Conservation (phyloP, 2,329 filamentous ascomycete species). For the Paraconiothyrium sp. region DNA sequence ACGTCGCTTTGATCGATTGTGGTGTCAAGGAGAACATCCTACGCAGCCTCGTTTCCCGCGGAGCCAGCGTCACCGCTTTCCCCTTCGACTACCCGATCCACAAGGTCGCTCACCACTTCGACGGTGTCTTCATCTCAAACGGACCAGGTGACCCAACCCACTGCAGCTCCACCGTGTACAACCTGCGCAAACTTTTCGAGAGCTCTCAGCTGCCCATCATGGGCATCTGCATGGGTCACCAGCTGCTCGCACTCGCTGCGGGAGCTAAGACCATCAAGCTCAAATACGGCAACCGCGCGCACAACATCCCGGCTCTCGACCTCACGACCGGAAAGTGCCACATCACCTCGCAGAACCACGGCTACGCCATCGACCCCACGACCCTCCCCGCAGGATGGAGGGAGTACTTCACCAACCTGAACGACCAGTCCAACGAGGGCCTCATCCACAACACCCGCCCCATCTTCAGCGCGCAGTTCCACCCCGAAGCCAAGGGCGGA, state of each 20-base stretch:
- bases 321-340: conserved; percentile 96
- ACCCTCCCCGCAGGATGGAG: conserved; percentile 89
- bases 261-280: conserved; percentile 94
- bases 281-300: conserved; percentile 98
- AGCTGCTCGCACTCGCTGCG: conserved; percentile 88
- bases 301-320: conserved; percentile 97
- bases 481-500: conserved; percentile 96
- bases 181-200: conserved; percentile 90
- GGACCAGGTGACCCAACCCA: conserved; percentile 98
- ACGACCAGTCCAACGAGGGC: conserved; percentile 96
- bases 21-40: conserved; percentile 99
- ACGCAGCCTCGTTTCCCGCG: conserved; percentile 89
- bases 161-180: conserved; percentile 93
- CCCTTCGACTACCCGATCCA: conserved; percentile 97
- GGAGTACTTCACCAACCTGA: conserved; percentile 98
- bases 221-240: conserved; percentile 97
- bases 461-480: conserved; percentile 99
- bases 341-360: conserved; percentile 98
- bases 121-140: conserved; percentile 99
- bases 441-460: conserved; percentile 96
- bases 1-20: conserved; percentile 95
- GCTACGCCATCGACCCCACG: conserved; percentile 88
- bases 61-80: conserved; percentile 92
- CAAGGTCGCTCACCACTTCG: conserved; percentile 97
- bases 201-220: conserved; percentile 91